Evolutionary conservation across 129 eudicot species (phyloP).

Genomic region (Flaveria linearis): DNA sequence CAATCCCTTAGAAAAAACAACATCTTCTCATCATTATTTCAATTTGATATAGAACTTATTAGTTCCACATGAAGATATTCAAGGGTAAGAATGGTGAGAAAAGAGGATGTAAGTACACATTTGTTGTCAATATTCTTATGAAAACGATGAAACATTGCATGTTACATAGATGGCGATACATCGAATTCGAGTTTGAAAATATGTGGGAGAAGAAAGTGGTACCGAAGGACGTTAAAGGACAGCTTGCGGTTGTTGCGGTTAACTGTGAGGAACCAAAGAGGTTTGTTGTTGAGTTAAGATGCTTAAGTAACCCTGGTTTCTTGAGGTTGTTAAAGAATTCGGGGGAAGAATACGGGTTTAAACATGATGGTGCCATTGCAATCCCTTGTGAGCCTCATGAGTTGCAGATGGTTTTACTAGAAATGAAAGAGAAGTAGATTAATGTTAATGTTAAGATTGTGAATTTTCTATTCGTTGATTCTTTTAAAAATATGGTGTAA

Average conservation of each 20-base stretch:
- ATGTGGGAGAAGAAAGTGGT: conserved; percentile 1
- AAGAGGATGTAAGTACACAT: background rate
- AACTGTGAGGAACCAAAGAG: conserved; percentile 48
- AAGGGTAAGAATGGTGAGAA: background rate
- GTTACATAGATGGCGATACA: background rate
- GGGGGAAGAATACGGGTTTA: conserved; percentile 59
- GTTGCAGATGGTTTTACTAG: conserved; percentile 39
- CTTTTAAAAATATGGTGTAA: background rate
- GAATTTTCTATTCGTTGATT: background rate
- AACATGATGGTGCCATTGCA: conserved; percentile 48
- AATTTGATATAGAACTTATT: background rate
- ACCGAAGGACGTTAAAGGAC: conserved; percentile 33
- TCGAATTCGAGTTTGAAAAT: conserved; percentile 1
- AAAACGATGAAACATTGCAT: conserved; percentile 11
- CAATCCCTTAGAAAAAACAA: background rate
- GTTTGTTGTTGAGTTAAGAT: conserved; percentile 52
- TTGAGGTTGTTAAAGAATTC: conserved; percentile 50
- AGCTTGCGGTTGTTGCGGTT: conserved; percentile 51
- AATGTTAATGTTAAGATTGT: too few relatives aligned
- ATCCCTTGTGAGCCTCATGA: conserved; percentile 60
- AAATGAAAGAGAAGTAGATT: conserved; percentile 23
- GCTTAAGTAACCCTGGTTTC: conserved; percentile 50
- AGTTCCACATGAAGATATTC: conserved; percentile 5
- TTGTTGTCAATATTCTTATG: background rate
- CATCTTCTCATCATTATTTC: background rate